These are phyloP conservation scores for Cystoderma amianthinum DNA, from an alignment of 768 basidiomycete species.

Conservation along the genomic window DNA sequence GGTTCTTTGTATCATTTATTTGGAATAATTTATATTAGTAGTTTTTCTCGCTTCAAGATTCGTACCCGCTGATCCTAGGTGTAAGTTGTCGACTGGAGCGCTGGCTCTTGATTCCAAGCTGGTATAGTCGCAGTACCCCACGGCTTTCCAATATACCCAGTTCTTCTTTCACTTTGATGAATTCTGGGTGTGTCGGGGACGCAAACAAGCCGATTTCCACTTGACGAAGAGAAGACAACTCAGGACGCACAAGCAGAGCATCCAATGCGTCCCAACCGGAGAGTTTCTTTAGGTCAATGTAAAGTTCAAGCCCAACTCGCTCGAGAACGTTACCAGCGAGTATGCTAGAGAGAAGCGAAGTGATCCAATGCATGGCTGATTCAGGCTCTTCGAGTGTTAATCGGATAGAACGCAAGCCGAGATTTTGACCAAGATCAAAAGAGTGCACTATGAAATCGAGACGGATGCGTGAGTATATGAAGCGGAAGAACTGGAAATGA, in stretches of 20 bases:
- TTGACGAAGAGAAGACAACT: slow-evolving; percentile 19
- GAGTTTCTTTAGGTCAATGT: slow-evolving; percentile 28
- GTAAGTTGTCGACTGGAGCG: slow-evolving; percentile 26
- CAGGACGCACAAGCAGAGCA: slow-evolving; percentile 22
- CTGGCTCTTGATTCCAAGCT: slow-evolving; percentile 33
- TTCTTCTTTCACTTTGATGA: slow-evolving; percentile 21
- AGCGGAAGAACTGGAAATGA: slow-evolving; percentile 6
- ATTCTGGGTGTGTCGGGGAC: slow-evolving; percentile 22
- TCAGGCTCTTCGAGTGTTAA: slow-evolving; percentile 32
- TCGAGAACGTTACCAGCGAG: slow-evolving; percentile 14
- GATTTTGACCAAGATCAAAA: slow-evolving; percentile 27
- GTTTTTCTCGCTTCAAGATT: slow-evolving; percentile 11
- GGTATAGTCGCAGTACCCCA: slow-evolving; percentile 28
- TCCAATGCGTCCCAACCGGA: slow-evolving; percentile 26
- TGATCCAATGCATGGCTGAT: slow-evolving; percentile 29
- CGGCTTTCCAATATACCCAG: slow-evolving; percentile 18
- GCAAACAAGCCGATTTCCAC: slow-evolving; percentile 37
- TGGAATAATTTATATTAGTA: no score
- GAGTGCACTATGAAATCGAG: slow-evolving; percentile 20
- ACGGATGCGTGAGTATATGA: background rate
- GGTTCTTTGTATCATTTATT: no score
- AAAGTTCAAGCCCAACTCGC: slow-evolving; percentile 32
- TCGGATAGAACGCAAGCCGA: slow-evolving; percentile 27
- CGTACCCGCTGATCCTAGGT: slow-evolving; percentile 28
- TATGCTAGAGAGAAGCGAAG: slow-evolving; percentile 22